Evolutionary conservation across 2,329 filamentous ascomycete genomes (phyloP), one percentile per base, ranked within the genome.

Genomic region (Emmonsia crescens): DNA sequence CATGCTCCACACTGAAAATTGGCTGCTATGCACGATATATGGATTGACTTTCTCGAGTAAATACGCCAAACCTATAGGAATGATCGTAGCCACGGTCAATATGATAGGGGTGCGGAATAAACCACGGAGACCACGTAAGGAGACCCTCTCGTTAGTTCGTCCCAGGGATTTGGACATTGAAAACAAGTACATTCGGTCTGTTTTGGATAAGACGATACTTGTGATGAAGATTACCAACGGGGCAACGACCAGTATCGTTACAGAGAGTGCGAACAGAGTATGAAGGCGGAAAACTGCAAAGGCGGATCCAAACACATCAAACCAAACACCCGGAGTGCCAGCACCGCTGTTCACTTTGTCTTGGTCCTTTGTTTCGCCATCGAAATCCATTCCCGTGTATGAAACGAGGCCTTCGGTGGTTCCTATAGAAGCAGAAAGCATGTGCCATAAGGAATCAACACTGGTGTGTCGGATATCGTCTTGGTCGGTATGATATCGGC

Each of bases 131-230:
- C 92, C 93, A 62, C 87, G 83, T 24, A 96, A 74, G 16, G 80
- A 73, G 12, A 95, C 78, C 0, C 81, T 77, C 60, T 88, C 79
- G 60, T 83, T 83, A 10, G 83, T 78, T 55, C 82, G 83, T 65
- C 84, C 80, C n/a, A 85, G 79, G 61, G 84, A 82, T 58, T 82
- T 80, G 61, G 83, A 82, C 59, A 85, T 82, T 4, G 89, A 83
- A 72, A 96, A 96, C 61, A 93, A 84, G 74, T 97, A 99, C 77
- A 92, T 90, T 77, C 91, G 96, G 73, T 92, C 90, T 9, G 81
- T 78, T 62, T 84, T 85, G 52, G 83, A 80, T 3, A 97, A 79
- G 31, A 89, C 71, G 62, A 89, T 84, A 8, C 87, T 85, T 1
- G 93, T 78, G 2, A 86, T 71, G 16, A 90, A 79, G 29, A 97